These are phyloP conservation scores for Straminergon stramineum DNA, from an alignment of 225 moss, liverwort and hornwort genomes.

Conservation along the genomic window DNA sequence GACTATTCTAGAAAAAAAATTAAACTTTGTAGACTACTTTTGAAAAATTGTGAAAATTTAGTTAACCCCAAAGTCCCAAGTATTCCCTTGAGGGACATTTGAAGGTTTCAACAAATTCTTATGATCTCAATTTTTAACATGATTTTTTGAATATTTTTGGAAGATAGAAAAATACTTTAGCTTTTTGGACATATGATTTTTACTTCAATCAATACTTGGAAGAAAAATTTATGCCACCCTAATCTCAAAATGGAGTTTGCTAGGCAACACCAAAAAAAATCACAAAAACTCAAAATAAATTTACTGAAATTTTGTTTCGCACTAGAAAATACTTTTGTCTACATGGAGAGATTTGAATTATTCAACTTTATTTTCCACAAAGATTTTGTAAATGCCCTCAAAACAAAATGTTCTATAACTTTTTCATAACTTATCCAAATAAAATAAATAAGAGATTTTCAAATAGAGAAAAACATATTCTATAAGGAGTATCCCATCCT, in stretches of 20 bases:
- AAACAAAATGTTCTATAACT: neutral
- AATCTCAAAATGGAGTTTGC: neutral
- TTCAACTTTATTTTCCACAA: neutral
- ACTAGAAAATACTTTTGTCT: neutral
- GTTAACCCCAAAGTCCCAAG: neutral
- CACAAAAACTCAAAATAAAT: neutral
- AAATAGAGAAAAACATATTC: neutral
- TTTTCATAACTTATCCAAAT: neutral
- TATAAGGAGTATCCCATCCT: accelerated
- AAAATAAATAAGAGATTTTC: neutral
- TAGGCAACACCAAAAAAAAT: neutral
- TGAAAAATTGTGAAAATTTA: too few relatives aligned
- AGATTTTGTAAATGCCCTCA: neutral
- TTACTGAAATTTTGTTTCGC: neutral
- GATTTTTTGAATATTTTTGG: neutral
- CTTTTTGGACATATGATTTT: neutral
- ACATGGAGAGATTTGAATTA: neutral
- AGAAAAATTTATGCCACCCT: neutral
- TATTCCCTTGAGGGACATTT: accelerated
- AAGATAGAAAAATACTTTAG: neutral
- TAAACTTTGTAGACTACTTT: accelerated
- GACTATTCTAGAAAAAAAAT: accelerated
- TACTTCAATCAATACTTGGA: neutral
- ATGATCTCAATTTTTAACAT: too few relatives aligned
- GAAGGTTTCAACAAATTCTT: too few relatives aligned